Base-by-base conservation (phyloP, 2,329 filamentous ascomycete genomes). In the Talaromyces rugulosus region DNA sequence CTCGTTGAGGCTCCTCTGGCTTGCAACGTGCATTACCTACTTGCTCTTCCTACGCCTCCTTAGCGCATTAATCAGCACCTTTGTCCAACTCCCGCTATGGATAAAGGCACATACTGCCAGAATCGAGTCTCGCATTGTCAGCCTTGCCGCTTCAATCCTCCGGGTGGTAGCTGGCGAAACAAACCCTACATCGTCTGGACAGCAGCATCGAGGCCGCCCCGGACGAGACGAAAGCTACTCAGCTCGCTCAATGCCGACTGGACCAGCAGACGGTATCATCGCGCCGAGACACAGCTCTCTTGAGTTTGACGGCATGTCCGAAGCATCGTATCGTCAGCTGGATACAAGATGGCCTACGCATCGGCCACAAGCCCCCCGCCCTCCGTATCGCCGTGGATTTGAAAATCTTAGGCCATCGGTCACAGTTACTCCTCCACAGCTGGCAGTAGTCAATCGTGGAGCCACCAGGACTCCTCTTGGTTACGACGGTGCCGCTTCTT, bases 241-340 rank as follows among this genome's bases (percentile, higher is more conserved):
- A 28, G 42, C 52, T 30, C 55, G 57, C 12, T 12, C 33, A 12
- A 3, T 33, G 4, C 31, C 50, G 12, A 58, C 52, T 31, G 61
- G 52, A 6, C 61, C n/a, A 30, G 56, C 61, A 51, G 61, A 62
- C 51, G 36, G 44, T 28, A 31, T 62, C n/a, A 52, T 62, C 14
- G 33, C 30, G 14, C 61, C 61, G 7, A 31, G 52, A 11, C 36
- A 52, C 12, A 62, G 61, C 34, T 62, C 61, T 40, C 52, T 62
- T 11, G 61, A 59, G 28, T 56, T 54, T n/a, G 55, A 56, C 28
- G 40, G 44, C 34, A 47, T 52, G n/a, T 53, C 61, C 2, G n/a
- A 54, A 56, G 42, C 59, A 28, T 62, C 59, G 42, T 27, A 50
- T 18, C 57, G 40, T 44, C 61, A 16, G 14, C 61, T 16, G 11